These are phyloP conservation scores for Termitomyces sp. DNA, from an alignment of 768 basidiomycete species.

Conservation along the genomic window DNA sequence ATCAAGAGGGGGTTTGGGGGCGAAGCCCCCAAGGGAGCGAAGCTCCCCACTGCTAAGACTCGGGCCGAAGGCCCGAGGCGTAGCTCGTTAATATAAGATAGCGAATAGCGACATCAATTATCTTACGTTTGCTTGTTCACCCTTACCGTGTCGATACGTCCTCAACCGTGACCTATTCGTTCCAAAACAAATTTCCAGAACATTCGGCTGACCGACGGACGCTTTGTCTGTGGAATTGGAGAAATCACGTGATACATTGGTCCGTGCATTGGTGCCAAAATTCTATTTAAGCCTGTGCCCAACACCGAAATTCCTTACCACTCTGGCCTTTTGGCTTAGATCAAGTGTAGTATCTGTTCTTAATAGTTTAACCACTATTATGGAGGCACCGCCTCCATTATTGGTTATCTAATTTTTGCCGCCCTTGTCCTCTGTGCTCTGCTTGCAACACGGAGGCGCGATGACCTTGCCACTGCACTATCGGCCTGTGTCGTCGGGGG, in stretches of 20 bases:
- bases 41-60: too few relatives aligned
- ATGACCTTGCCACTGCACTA: slow-evolving; percentile 57
- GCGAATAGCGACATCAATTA: too few relatives aligned
- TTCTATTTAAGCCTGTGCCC: neutral
- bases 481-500: slow-evolving; percentile 64
- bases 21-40: too few relatives aligned
- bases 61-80: too few relatives aligned
- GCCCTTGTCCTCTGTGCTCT: slow-evolving; percentile 48
- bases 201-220: too few relatives aligned
- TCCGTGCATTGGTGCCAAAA: neutral
- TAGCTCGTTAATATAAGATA: too few relatives aligned
- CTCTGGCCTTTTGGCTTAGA: slow-evolving; percentile 96
- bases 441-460: slow-evolving; percentile 51
- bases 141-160: too few relatives aligned
- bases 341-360: slow-evolving; percentile 98
- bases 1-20: too few relatives aligned
- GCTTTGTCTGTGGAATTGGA: too few relatives aligned
- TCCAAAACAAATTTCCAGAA: too few relatives aligned
- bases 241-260: neutral
- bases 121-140: too few relatives aligned
- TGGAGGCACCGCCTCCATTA: slow-evolving; percentile 48
- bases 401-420: slow-evolving; percentile 55
- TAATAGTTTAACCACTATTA: slow-evolving; percentile 74
- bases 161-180: too few relatives aligned
- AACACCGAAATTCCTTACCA: slow-evolving; percentile 40